Base-by-base conservation (phyloP, 2,329 filamentous ascomycete species). In the Verticillium alfalfae region DNA sequence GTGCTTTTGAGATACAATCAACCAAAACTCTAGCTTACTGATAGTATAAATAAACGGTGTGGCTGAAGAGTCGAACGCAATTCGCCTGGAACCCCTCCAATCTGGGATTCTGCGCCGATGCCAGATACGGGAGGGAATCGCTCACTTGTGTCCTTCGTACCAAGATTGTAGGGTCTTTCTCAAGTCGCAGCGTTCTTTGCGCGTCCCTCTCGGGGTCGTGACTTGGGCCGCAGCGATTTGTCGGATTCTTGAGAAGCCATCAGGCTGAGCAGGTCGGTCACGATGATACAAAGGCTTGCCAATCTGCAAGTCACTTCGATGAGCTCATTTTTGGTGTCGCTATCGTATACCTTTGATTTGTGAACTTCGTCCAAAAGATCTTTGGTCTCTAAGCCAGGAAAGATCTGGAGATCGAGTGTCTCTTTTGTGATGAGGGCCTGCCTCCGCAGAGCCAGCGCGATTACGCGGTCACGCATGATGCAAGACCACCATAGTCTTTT, bases 401-500 rank as follows among this genome's bases (percentile, higher is more conserved):
- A 74, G 0, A 71, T 65, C 45, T 76, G 74, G 49, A 79, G 74
- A 62, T 81, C 75, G 63, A 83, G 80, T 61, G 80, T 76, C 0
- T 72, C 71, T 3, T 76, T 74, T 0, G 79, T 79, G 60, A 84
- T 77, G 63, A 83, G 80, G n/a, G 81, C 73, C 45, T 76, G 76
- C 13, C 81, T 75, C 15, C 81, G 76, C 63, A 84, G 75, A 5
- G 80, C 78, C 8, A 85, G 72, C 3, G 77, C 75, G 22, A 84
- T 65, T n/a, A 81, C 79, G 52, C 81, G 76, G 67, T 84, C 82
- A 13, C 82, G 78, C 5, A 84, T 73, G 49, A 84, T 73, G 62
- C 81, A 83, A 61, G 80, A 82, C 81, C 82, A 84, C 81, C 81
- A 84, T 7, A 85, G 69, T 2, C 81, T 73, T 68, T 83, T 84